Conservation (phyloP, 345 rosid species). For the Sisymbrium irio region DNA sequence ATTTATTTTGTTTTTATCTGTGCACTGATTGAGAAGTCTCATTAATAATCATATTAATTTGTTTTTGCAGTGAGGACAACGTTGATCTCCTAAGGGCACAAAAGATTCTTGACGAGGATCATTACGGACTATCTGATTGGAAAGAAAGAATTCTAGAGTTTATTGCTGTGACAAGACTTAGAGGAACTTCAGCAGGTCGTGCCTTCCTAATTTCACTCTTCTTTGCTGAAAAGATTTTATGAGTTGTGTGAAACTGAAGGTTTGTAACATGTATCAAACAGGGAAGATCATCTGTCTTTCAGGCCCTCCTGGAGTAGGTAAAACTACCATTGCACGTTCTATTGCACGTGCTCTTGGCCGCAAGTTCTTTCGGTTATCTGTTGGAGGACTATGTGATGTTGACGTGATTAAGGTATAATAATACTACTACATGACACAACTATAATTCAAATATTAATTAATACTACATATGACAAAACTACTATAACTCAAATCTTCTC, state of each 20-base stretch:
- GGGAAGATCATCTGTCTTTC: conserved; percentile 94
- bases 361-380: conserved; percentile 84
- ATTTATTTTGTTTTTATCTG: too few relatives aligned
- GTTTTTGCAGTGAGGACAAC: conserved; percentile 70
- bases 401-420: conserved; percentile 85
- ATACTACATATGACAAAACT: neutral
- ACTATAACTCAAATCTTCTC: neutral
- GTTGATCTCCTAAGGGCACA: conserved; percentile 71
- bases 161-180: conserved; percentile 81
- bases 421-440: too few relatives aligned
- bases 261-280: conserved; percentile 32
- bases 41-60: neutral
- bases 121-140: conserved; percentile 81
- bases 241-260: neutral
- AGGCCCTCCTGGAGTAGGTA: conserved; percentile 99
- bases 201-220: neutral
- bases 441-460: neutral
- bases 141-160: conserved; percentile 92
- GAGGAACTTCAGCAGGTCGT: conserved; percentile 85
- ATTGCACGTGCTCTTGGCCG: conserved; percentile 90
- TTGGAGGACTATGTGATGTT: conserved; percentile 87
- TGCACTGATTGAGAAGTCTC: neutral
- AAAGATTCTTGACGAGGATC: conserved; percentile 86
- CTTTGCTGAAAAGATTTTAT: neutral
- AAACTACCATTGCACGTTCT: conserved; percentile 93